Conservation (phyloP, 1,139 yeast species). For the Saccharomyces pastorianus region DNA sequence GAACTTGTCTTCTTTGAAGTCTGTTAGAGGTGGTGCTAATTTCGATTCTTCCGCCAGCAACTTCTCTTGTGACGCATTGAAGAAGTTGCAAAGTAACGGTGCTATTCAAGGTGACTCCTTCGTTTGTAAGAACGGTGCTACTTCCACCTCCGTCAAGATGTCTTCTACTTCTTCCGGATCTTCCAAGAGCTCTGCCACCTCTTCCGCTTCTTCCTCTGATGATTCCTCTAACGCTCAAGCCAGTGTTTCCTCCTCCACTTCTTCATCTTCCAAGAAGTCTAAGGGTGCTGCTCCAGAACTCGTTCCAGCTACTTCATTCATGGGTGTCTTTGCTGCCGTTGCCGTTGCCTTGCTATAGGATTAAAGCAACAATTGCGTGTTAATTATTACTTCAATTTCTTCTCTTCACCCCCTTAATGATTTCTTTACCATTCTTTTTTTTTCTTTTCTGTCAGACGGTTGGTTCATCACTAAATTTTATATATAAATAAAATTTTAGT, state of each 20-base stretch:
- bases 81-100: slow-evolving; percentile 59
- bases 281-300: slow-evolving; percentile 30
- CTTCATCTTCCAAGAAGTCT: slow-evolving; percentile 16
- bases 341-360: slow-evolving; percentile 55
- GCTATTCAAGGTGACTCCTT: slow-evolving; percentile 84
- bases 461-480: not conserved
- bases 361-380: not conserved
- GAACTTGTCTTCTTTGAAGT: slow-evolving; percentile 58
- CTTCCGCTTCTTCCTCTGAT: slow-evolving; percentile 15
- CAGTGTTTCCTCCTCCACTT: slow-evolving; percentile 17
- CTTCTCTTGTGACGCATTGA: slow-evolving; percentile 73
- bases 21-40: slow-evolving; percentile 88
- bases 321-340: slow-evolving; percentile 53
- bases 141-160: slow-evolving; percentile 44
- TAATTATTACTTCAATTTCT: not conserved
- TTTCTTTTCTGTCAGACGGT: not conserved
- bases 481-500: not conserved
- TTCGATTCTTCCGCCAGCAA: slow-evolving; percentile 66
- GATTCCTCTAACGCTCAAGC: slow-evolving; percentile 17
- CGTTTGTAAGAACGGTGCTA: slow-evolving; percentile 67
- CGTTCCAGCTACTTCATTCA: slow-evolving; percentile 40
- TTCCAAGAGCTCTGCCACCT: slow-evolving; percentile 11
- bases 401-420: not conserved
- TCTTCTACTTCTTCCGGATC: slow-evolving; percentile 35
- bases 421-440: not conserved